Evolutionary conservation across 305 asterid species (phyloP).

Genomic region (Fraxinus paxiana): DNA sequence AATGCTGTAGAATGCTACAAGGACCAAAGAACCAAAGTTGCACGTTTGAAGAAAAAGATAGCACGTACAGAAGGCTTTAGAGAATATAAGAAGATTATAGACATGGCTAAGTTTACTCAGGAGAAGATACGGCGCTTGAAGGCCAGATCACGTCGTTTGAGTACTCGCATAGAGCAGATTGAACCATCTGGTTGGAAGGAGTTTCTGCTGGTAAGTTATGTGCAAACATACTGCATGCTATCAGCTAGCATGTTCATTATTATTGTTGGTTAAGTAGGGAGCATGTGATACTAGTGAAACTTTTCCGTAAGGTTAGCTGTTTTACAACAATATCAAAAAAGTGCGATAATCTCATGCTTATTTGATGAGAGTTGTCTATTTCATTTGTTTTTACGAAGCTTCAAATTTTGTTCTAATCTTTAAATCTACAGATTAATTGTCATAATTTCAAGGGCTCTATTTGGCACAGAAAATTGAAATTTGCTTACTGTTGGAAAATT

Average conservation of each 20-base stretch:
- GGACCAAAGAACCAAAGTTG: slow-evolving; percentile 84
- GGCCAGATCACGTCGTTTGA: slow-evolving; percentile 75
- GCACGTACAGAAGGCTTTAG: slow-evolving; percentile 86
- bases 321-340: neutral
- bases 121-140: slow-evolving; percentile 88
- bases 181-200: slow-evolving; percentile 99
- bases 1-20: slow-evolving; percentile 73
- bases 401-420: neutral
- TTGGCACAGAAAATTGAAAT: neutral
- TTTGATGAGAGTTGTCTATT: neutral
- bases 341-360: neutral
- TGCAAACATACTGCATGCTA: neutral
- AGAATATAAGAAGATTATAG: slow-evolving; percentile 81
- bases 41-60: slow-evolving; percentile 83
- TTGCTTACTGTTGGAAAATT: neutral
- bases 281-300: neutral
- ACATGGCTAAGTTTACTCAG: slow-evolving; percentile 68
- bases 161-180: slow-evolving; percentile 78
- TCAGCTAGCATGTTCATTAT: neutral
- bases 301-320: neutral
- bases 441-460: neutral
- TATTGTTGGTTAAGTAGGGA: neutral
- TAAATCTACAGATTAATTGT: neutral
- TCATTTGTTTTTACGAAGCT: neutral
- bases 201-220: slow-evolving; percentile 70